Percentiles rank a stretch among this genome's conserved stretches.
These are phyloP conservation scores for Chrysoporthe austroafricana DNA, from an alignment of 2,329 filamentous ascomycete species.

Conservation along the genomic window DNA sequence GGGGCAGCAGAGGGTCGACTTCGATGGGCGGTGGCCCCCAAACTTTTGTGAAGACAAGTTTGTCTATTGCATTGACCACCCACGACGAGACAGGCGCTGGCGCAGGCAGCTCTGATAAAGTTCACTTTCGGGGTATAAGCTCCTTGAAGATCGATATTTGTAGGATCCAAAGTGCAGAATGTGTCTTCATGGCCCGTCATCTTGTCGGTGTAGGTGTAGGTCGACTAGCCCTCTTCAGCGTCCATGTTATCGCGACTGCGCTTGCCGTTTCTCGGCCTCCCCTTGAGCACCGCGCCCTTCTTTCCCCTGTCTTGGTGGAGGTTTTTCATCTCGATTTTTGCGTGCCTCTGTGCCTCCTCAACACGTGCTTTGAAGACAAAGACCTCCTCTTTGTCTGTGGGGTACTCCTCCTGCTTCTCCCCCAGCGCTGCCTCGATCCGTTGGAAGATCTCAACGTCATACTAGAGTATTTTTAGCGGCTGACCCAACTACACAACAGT, in stretches of 20 bases:
- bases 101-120: neutral
- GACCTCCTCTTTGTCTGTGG: conserved; percentile 78
- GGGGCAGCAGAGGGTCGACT: too few species aligned
- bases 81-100: neutral
- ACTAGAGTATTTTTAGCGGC: conserved; percentile 16
- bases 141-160: neutral
- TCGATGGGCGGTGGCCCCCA: neutral
- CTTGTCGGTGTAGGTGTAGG: neutral
- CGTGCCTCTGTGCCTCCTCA: conserved; percentile 80
- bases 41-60: neutral
- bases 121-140: neutral
- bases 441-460: conserved; percentile 76
- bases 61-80: too few species aligned
- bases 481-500: neutral
- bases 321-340: conserved; percentile 80
- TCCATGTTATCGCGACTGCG: conserved; percentile 68
- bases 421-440: conserved; percentile 83
- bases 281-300: conserved; percentile 52
- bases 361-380: conserved; percentile 80
- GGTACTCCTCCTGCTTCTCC: conserved; percentile 72
- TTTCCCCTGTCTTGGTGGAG: conserved; percentile 71
- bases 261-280: conserved; percentile 51
- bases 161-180: neutral
- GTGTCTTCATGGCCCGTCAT: neutral
- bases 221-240: conserved; percentile 66